A percentile compares a stretch with the other conserved stretches of the same genome.
Conservation (phyloP, 441 rosid species). For the Hura crepitans region DNA sequence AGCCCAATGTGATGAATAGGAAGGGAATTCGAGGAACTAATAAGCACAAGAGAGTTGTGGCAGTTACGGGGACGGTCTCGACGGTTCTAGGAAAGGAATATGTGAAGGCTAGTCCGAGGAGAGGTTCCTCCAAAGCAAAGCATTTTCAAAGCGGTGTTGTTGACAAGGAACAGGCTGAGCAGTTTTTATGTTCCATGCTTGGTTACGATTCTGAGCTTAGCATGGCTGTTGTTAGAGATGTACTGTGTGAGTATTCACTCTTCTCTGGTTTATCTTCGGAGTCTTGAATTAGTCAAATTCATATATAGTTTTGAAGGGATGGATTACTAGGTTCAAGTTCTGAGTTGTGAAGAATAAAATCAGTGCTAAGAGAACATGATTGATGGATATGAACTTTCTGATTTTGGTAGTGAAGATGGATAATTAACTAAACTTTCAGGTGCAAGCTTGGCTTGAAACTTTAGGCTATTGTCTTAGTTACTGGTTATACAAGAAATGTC, state of each 20-base stretch:
- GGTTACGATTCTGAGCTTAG: slow-evolving; percentile 65
- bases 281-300: neutral
- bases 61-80: slow-evolving; percentile 75
- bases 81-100: slow-evolving; percentile 76
- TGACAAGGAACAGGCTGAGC: slow-evolving; percentile 57
- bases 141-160: slow-evolving; percentile 21
- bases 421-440: neutral
- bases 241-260: slow-evolving; percentile 51
- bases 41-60: slow-evolving; percentile 60
- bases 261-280: neutral
- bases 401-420: neutral
- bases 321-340: neutral
- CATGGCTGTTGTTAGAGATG: slow-evolving; percentile 77
- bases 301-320: neutral
- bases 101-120: slow-evolving; percentile 39
- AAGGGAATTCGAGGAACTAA: slow-evolving; percentile 29
- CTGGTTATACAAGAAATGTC: neutral
- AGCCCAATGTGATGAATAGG: slow-evolving; percentile 27
- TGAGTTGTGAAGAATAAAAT: neutral
- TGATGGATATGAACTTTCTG: neutral
- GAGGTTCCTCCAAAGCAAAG: slow-evolving; percentile 27
- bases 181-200: slow-evolving; percentile 71
- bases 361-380: neutral
- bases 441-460: neutral
- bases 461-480: neutral